Base-by-base conservation (phyloP, 2,329 filamentous ascomycete species). In the Fusarium compactum region DNA sequence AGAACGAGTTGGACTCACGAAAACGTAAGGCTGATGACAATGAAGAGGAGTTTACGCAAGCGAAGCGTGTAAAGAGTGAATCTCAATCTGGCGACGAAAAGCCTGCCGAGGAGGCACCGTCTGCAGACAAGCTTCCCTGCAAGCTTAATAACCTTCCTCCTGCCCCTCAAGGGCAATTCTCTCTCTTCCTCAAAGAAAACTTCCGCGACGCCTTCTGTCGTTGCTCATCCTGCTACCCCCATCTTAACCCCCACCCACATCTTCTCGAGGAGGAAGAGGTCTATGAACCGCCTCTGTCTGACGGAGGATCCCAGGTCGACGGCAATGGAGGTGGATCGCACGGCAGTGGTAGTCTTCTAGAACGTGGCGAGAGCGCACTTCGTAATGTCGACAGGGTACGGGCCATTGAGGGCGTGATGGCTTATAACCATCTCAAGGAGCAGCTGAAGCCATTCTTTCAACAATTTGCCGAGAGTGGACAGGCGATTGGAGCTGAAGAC, bases 341-440 rank as follows among this genome's bases (percentile, higher is more conserved):
- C 8, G 92, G 93, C 52, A 95, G 93, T 34, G 92, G 92, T 47
- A 96, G 92, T 69, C 85, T 99, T 4, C 89, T 97, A 34, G 95
- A 98, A 52, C 92, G 94, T 20, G 96, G 96, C 48, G 96, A 99
- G 82, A 95, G 93, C 50, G 95, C 95, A 0, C 86, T 99, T 29
- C 94, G 91, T 78, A 97, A 94, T 75, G 91, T 99, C 60, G 96
- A 99, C 78, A 92, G 96, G 4, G 95, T 98, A 10, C 87, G 91
- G 16, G 96, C 96, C 7, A 97, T 99, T 59, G 93, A 99, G 79
- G 96, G 96, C 18, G 95, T 97, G 47, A 98, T 98, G 94, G 95
- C 95, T 1, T 99, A 98, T 81, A 98, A 98, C 76, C 92, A 97
- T 76, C 87, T 99, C 65, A 96, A 97, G 77, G 95, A 98, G 77